These are phyloP conservation scores for Sugiyamaella novakii DNA, from an alignment of 1,139 yeast genomes.

Conservation along the genomic window DNA sequence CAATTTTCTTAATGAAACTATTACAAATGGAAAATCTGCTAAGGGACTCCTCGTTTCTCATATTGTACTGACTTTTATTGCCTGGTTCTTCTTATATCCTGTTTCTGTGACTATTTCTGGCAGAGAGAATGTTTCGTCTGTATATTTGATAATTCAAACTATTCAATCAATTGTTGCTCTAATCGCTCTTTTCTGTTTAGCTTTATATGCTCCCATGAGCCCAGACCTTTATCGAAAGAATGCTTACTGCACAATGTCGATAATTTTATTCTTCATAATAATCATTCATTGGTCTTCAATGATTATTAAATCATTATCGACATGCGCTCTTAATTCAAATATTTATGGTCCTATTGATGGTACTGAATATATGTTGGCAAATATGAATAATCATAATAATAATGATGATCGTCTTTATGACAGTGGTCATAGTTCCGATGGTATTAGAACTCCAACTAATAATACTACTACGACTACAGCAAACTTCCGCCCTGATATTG, in stretches of 20 bases:
- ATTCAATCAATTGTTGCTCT: slow-evolving; percentile 52
- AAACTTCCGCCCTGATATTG: slow-evolving; percentile 19
- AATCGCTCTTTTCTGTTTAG: slow-evolving; percentile 58
- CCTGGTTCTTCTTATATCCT: slow-evolving; percentile 69
- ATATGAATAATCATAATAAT: slow-evolving; percentile 28
- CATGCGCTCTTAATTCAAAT: slow-evolving; percentile 43
- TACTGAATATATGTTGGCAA: slow-evolving; percentile 39
- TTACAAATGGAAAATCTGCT: slow-evolving; percentile 47
- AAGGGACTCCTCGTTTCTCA: slow-evolving; percentile 62
- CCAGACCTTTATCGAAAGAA: slow-evolving; percentile 76
- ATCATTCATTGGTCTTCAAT: slow-evolving; percentile 59
- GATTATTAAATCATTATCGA: slow-evolving; percentile 46
- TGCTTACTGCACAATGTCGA: slow-evolving; percentile 67
- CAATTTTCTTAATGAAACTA: slow-evolving; percentile 61
- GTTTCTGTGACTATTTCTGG: slow-evolving; percentile 65
- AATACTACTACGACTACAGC: slow-evolving; percentile 1
- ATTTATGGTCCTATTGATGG: slow-evolving; percentile 44
- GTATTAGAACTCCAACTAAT: slow-evolving; percentile 11
- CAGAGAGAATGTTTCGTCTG: slow-evolving; percentile 49
- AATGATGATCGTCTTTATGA: slow-evolving; percentile 34
- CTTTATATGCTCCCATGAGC: slow-evolving; percentile 61
- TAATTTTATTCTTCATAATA: slow-evolving; percentile 57
- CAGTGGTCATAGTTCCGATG: slow-evolving; percentile 32
- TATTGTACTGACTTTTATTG: slow-evolving; percentile 48
- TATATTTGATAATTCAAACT: slow-evolving; percentile 61